Percentiles rank a stretch among this genome's conserved stretches.
Conservation (phyloP, 768 basidiomycete genomes). For the Mycena kentingensis region DNA sequence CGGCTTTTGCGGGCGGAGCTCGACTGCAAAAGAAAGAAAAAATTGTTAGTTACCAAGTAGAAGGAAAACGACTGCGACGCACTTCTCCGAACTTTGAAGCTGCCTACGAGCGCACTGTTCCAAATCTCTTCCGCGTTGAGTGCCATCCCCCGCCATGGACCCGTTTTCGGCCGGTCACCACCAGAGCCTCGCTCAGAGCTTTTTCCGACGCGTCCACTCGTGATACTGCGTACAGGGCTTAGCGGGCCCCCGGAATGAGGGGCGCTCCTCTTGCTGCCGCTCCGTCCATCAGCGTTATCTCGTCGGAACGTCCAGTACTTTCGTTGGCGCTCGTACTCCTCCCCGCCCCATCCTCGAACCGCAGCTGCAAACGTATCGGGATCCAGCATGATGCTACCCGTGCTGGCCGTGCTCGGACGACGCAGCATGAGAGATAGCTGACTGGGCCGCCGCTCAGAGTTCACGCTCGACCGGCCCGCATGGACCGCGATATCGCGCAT, state of each 20-base stretch:
- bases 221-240: constrained; percentile 33
- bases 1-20: constrained; percentile 56
- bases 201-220: constrained; percentile 24
- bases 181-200: constrained; percentile 14
- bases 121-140: constrained; percentile 64
- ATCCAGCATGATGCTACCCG: constrained; percentile 35
- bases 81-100: constrained; percentile 62
- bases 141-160: constrained; percentile 49
- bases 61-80: constrained; percentile 25
- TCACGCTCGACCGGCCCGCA: constrained; percentile 15
- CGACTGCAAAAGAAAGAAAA: constrained; percentile 31
- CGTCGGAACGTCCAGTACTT: constrained; percentile 62
- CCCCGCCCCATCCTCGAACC: constrained; percentile 45
- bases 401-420: constrained; percentile 46
- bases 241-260: constrained; percentile 24
- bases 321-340: constrained; percentile 44
- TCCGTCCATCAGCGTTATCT: constrained; percentile 46
- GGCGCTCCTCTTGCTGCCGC: constrained; percentile 11
- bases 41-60: too few species aligned
- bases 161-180: constrained; percentile 28
- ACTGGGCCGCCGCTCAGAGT: constrained; percentile 25
- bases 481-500: constrained; percentile 29
- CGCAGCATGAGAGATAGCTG: constrained; percentile 31
- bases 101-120: constrained; percentile 63
- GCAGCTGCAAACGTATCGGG: constrained; percentile 46